These are phyloP conservation scores for Trypanosoma congolense DNA, from an alignment of 208 protist genomes.

Conservation along the genomic window DNA sequence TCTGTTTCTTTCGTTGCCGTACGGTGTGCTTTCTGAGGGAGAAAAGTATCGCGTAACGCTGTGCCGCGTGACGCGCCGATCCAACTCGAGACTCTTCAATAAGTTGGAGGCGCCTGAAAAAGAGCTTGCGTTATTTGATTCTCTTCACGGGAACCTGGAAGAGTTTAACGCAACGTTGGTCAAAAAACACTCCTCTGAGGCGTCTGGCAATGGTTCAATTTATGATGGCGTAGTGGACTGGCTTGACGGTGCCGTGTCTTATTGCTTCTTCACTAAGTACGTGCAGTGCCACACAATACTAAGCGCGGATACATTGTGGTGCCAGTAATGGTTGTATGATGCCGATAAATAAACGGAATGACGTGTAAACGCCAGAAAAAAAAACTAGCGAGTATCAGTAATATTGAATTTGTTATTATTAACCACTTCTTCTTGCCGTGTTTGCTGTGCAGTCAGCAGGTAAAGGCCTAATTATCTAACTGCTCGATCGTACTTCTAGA, in stretches of 20 bases:
- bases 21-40: slow-evolving; percentile 1
- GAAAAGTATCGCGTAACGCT: slow-evolving; percentile 4
- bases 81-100: slow-evolving; percentile 6
- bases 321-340: too few species aligned
- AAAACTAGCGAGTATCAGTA: too few species aligned
- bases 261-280: slow-evolving; percentile 12
- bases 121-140: slow-evolving; percentile 15
- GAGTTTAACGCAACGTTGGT: not conserved
- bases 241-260: slow-evolving; percentile 11
- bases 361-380: too few species aligned
- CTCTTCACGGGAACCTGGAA: slow-evolving; percentile 4
- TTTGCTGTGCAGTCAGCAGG: too few species aligned
- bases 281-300: slow-evolving; percentile 16
- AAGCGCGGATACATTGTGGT: slow-evolving; percentile 8
- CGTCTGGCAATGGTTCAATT: not conserved
- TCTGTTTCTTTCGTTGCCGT: slow-evolving; percentile 13
- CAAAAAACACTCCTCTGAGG: not conserved
- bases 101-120: slow-evolving; percentile 7
- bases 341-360: too few species aligned
- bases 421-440: too few species aligned
- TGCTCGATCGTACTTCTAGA: too few species aligned
- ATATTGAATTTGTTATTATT: too few species aligned
- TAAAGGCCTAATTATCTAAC: too few species aligned
- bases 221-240: slow-evolving; percentile 21
- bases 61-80: slow-evolving; percentile 12